Percentiles rank a stretch among this genome's conserved stretches.
These are phyloP conservation scores for Rhododendron ferrugineum DNA, from an alignment of 148 eudicot genomes.

Conservation along the genomic window DNA sequence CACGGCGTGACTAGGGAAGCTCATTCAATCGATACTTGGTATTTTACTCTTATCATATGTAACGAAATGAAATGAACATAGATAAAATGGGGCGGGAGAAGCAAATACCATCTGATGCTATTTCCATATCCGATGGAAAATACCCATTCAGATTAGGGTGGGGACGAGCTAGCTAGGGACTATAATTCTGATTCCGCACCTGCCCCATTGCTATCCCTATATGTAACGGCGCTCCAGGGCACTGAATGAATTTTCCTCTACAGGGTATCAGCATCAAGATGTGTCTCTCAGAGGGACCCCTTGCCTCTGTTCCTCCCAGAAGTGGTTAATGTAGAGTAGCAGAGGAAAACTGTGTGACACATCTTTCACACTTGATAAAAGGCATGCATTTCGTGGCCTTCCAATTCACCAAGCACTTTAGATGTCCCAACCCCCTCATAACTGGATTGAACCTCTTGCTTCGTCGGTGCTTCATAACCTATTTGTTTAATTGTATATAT, in stretches of 20 bases:
- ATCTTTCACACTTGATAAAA: constrained; percentile 1
- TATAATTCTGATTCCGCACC: no score
- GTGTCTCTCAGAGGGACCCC: constrained; percentile 11
- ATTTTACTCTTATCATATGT: no score
- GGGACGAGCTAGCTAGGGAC: no score
- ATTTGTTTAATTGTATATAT: not conserved
- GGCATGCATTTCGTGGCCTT: not conserved
- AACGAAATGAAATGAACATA: no score
- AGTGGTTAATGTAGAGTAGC: constrained; percentile 8
- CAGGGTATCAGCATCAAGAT: constrained; percentile 14
- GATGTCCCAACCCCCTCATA: not conserved
- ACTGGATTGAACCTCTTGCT: not conserved
- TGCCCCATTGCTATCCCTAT: no score
- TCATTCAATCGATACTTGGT: no score
- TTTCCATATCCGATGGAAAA: no score
- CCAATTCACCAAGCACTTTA: constrained; percentile 3
- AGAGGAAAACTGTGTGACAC: not conserved
- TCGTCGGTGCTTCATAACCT: not conserved
- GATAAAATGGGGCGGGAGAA: no score
- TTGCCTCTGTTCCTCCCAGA: constrained; percentile 15
- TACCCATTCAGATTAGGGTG: no score
- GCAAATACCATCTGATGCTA: no score
- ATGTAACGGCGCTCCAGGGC: no score
- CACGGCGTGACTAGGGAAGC: no score
- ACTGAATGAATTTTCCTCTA: not conserved